Percentiles rank a stretch among this genome's conserved stretches.
phyloP scores from a whole-genome alignment of 192 early-diverging fungal species.

The Mortierella claussenii region DNA sequence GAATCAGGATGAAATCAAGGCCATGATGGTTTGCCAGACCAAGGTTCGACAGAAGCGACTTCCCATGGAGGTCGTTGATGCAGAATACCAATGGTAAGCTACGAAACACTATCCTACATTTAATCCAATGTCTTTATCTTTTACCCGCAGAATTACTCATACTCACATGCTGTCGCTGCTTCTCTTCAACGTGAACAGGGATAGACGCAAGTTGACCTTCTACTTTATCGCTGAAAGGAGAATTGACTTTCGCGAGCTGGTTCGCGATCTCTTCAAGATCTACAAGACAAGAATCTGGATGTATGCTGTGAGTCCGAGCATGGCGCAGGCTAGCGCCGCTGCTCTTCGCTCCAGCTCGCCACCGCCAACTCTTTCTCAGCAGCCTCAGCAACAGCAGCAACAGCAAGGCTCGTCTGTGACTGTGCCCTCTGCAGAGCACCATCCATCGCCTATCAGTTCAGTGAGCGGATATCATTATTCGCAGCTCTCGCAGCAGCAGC shows the following conservation, averaged over 20 bases:
- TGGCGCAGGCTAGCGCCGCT: background rate
- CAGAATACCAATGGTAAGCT: conserved; percentile 95
- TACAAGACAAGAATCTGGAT: conserved; percentile 99
- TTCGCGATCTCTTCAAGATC: conserved; percentile 94
- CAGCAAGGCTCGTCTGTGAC: background rate
- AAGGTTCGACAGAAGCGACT: conserved; percentile 92
- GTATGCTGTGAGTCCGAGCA: conserved; percentile 59
- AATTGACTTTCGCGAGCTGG: conserved; percentile 96
- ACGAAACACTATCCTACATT: no score
- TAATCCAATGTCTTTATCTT: no score
- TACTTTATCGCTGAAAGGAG: conserved; percentile 95
- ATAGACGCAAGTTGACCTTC: conserved; percentile 95
- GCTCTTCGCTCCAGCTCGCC: conserved; percentile 17
- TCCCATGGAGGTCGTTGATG: conserved; percentile 96
- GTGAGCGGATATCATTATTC: conserved; percentile 3
- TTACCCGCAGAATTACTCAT: no score
- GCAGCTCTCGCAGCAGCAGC: conserved; percentile 11
- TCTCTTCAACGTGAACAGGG: conserved; percentile 70
- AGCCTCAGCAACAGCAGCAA: conserved; percentile 8
- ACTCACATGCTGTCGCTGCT: no score
- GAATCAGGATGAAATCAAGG: conserved; percentile 90
- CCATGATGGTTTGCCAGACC: conserved; percentile 86
- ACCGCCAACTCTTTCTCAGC: background rate
- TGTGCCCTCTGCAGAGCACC: background rate
- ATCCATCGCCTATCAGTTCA: conserved; percentile 3